A percentile compares a stretch with the other conserved stretches of the same genome.
Conservation (phyloP, 805 yeast species). For the Spathaspora sp. region DNA sequence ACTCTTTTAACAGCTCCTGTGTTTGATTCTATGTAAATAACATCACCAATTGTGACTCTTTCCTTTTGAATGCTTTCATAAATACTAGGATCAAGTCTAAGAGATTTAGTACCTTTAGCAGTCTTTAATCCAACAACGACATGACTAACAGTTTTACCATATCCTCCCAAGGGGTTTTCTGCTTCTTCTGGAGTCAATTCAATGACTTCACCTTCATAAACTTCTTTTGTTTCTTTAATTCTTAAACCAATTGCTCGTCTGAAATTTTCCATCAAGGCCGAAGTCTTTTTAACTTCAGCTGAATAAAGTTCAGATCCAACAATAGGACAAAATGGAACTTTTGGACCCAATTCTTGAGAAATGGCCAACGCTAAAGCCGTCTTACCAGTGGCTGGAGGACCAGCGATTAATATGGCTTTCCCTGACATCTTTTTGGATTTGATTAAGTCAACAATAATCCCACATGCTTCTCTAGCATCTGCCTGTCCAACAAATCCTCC, state of each 20-base stretch:
- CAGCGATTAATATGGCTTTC: slow-evolving; percentile 91
- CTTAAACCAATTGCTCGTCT: slow-evolving; percentile 94
- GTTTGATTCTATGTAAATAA: slow-evolving; percentile 93
- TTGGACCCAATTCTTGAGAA: slow-evolving; percentile 93
- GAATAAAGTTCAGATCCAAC: slow-evolving; percentile 93
- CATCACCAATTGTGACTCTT: slow-evolving; percentile 92
- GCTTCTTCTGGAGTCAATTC: slow-evolving; percentile 95
- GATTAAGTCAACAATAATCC: slow-evolving; percentile 89
- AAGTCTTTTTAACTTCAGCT: slow-evolving; percentile 97
- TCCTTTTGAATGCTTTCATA: slow-evolving; percentile 95
- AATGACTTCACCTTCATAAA: slow-evolving; percentile 96
- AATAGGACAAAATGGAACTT: slow-evolving; percentile 96
- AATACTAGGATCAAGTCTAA: slow-evolving; percentile 86
- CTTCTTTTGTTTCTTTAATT: slow-evolving; percentile 95
- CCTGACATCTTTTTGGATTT: slow-evolving; percentile 92
- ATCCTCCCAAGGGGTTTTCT: slow-evolving; percentile 95
- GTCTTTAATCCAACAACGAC: slow-evolving; percentile 92
- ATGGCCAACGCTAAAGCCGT: slow-evolving; percentile 96
- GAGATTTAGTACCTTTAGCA: slow-evolving; percentile 85
- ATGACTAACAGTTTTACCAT: slow-evolving; percentile 93
- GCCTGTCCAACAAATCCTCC: slow-evolving; percentile 86
- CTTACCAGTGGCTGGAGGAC: slow-evolving; percentile 98
- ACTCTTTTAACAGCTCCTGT: slow-evolving; percentile 97
- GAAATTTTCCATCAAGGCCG: slow-evolving; percentile 92
- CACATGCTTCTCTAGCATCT: slow-evolving; percentile 86